Evolutionary conservation across 352 stramenopile species (phyloP).

Genomic region (Globisporangium camurandrum): DNA sequence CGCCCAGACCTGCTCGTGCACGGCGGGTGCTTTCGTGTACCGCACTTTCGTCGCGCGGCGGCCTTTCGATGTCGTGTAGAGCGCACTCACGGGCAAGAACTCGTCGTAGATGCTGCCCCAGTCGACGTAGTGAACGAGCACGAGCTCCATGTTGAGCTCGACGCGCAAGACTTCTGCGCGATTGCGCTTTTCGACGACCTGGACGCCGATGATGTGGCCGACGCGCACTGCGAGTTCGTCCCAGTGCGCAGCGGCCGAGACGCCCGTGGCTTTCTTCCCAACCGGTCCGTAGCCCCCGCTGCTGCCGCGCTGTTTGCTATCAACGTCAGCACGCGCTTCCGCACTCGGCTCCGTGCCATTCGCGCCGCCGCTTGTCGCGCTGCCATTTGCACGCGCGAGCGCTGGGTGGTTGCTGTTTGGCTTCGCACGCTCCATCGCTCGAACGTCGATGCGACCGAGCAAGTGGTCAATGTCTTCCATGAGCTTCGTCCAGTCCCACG

Average conservation of each 20-base stretch:
- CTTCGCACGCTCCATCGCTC: constrained; percentile 23
- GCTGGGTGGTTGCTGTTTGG: constrained; percentile 13
- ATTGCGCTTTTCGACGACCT: constrained; percentile 73
- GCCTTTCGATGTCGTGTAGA: constrained; percentile 28
- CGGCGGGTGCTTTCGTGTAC: constrained; percentile 51
- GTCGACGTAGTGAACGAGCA: constrained; percentile 74
- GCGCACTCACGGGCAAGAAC: constrained; percentile 51
- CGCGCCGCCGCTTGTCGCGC: not conserved
- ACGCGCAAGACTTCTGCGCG: constrained; percentile 57
- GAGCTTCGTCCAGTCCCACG: constrained; percentile 76
- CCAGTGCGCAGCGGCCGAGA: constrained; percentile 42
- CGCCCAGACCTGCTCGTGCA: constrained; percentile 70
- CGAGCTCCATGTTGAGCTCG: constrained; percentile 58
- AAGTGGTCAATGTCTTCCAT: constrained; percentile 67
- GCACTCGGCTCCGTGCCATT: not conserved
- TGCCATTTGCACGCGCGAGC: no score
- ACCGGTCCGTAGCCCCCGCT: not conserved
- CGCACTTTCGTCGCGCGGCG: constrained; percentile 41
- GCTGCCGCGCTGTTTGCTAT: not conserved
- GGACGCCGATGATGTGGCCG: constrained; percentile 60
- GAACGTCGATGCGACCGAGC: constrained; percentile 49
- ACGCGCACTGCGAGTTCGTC: constrained; percentile 49
- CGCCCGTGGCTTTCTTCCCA: constrained; percentile 4
- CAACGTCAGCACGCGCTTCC: not conserved
- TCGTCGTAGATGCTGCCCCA: constrained; percentile 83